A percentile compares a stretch with the other conserved stretches of the same genome.
Evolutionary conservation across 345 rosid species (phyloP).

Genomic region (Eucalyptus polybractea): DNA sequence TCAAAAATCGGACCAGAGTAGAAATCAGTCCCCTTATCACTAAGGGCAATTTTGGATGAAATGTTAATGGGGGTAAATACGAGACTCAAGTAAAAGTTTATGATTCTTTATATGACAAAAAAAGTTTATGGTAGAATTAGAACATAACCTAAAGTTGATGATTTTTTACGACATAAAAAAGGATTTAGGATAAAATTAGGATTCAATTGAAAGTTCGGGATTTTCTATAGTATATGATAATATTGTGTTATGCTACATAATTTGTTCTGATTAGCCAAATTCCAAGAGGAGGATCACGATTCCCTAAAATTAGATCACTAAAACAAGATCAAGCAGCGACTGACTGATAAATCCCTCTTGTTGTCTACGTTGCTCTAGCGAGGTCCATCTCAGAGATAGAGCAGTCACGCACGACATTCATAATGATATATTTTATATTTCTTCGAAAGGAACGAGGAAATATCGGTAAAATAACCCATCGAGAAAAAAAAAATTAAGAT

Average conservation of each 20-base stretch:
- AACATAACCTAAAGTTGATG: no score
- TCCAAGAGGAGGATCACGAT: neutral
- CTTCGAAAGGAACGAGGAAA: neutral
- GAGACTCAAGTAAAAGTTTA: no score
- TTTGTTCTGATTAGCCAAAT: neutral
- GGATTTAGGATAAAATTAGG: neutral
- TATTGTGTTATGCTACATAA: rapidly evolving
- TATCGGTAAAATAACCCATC: neutral
- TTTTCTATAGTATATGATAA: neutral
- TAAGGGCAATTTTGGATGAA: no score
- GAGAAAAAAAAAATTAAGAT: neutral
- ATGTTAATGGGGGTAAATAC: rapidly evolving
- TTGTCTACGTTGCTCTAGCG: neutral
- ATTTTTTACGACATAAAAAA: no score
- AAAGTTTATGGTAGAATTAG: rapidly evolving
- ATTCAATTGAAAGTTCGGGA: rapidly evolving
- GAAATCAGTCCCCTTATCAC: no score
- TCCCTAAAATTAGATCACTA: neutral
- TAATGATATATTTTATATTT: neutral
- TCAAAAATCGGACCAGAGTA: rapidly evolving
- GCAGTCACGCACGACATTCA: neutral
- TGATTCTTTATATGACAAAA: no score
- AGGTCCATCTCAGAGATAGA: neutral
- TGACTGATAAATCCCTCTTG: neutral
- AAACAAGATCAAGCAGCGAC: neutral